Evolutionary conservation across 2,329 filamentous ascomycete species (phyloP), one percentile per base, ranked within the genome.

Genomic region (Fusarium haematococcum): DNA sequence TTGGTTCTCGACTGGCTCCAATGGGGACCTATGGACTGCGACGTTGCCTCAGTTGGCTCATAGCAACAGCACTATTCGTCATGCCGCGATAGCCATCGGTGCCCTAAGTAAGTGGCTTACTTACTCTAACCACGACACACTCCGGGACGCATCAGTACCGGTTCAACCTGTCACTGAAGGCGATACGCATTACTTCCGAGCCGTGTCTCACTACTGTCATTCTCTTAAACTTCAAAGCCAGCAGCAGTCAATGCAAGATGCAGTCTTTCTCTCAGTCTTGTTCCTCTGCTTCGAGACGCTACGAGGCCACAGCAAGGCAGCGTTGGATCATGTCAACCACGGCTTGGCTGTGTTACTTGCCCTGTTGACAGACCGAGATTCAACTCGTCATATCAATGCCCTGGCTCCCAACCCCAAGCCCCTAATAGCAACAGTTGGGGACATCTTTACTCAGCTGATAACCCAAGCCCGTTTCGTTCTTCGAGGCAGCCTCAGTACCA

Each of bases 261-360:
- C 81, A 0, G 60, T 82, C 0, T 80, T 83, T 9, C 64, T 83
- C 1, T 82, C 82, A 0, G 58, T 83, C 0, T 48, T 83, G 4
- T 68, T 80, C 1, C 57, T 83, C 0, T 78, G 76, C 13, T 83
- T 83, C 16, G 82, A 83, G 35, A 78, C 68, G 0, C 64, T 83
- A 0, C 66, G 81, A 11, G 82, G 79, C 2, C 78, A 80, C 16
- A 73, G 68, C 10, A 81, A 78, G 37, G 79, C 79, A 9, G 82
- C 81, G 0, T 57, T 83, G 18, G 76, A 80, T n/a, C 82, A 83
- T 56, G 71, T 83, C 6, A 83, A 83, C 20, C 82, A 83, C 50
- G 81, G 80, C 0, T 65, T 84, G 11, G 78, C 82, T 10, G 74
- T 84, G 5, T 50, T 84, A 1, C 72, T 84, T 18, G 67, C 78